phyloP scores from a whole-genome alignment of 768 basidiomycete species.

The Pulveroboletus sp. region DNA sequence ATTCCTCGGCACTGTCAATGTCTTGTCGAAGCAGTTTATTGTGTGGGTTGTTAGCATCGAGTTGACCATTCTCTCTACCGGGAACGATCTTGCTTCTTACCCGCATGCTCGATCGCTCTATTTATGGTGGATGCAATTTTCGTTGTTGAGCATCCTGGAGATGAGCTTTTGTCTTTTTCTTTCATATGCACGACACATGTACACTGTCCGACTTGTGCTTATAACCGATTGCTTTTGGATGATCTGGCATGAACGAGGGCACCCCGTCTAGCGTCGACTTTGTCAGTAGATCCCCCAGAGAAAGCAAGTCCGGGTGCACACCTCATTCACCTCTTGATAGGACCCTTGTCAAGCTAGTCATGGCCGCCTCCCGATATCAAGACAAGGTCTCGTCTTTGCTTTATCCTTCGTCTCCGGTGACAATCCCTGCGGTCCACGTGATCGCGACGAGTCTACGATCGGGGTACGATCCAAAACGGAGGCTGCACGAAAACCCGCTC shows the following conservation, averaged over 20 bases:
- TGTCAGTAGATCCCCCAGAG: no score
- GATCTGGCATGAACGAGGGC: neutral
- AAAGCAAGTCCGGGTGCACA: no score
- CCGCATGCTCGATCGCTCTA: neutral
- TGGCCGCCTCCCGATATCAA: no score
- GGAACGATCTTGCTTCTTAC: neutral
- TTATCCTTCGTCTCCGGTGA: no score
- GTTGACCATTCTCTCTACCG: neutral
- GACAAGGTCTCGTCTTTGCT: no score
- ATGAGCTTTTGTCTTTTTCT: neutral
- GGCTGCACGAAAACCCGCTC: neutral
- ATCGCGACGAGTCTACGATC: neutral
- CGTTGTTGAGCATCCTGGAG: neutral
- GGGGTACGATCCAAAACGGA: neutral
- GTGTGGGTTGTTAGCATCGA: neutral
- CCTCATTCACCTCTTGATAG: no score
- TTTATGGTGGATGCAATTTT: neutral
- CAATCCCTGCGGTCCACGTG: conserved; percentile 7
- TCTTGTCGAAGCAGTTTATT: neutral
- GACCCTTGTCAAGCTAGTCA: neutral
- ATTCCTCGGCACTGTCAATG: neutral
- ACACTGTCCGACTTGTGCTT: neutral
- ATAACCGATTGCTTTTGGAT: neutral
- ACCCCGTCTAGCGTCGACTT: no score
- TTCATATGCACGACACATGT: neutral